These are phyloP conservation scores for Rhodomyrtus tomentosa DNA, from an alignment of 345 rosid genomes.

Conservation along the genomic window DNA sequence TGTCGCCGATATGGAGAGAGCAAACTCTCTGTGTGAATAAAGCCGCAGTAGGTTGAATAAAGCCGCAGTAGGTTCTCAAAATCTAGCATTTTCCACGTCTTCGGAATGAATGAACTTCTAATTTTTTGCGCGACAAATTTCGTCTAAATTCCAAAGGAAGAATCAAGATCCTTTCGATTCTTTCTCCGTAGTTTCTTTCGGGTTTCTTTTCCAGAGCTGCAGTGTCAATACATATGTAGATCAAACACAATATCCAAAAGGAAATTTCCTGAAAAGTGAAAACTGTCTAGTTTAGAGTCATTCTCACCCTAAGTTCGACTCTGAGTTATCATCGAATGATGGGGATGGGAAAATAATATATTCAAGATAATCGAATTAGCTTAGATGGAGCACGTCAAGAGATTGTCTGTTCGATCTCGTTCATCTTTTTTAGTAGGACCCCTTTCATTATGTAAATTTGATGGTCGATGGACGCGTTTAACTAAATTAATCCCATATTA, in stretches of 20 bases:
- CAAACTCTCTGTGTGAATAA: conserved; percentile 24
- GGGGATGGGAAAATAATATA: neutral
- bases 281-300: neutral
- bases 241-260: neutral
- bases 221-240: neutral
- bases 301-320: neutral
- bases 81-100: conserved; percentile 4
- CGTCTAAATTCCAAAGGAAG: neutral
- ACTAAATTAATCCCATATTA: neutral
- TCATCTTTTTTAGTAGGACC: neutral
- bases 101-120: conserved; percentile 17
- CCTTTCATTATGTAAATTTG: neutral
- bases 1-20: conserved; percentile 42
- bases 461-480: neutral
- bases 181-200: neutral
- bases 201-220: neutral
- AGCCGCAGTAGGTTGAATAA: conserved; percentile 6
- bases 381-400: neutral
- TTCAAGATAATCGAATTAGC: neutral
- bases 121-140: neutral
- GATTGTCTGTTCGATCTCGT: neutral
- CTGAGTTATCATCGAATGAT: neutral
- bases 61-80: neutral
- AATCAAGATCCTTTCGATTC: neutral
- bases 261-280: neutral